These are phyloP conservation scores for Chytriomyces hyalinus DNA, from an alignment of 192 early-diverging fungal species.

Conservation along the genomic window DNA sequence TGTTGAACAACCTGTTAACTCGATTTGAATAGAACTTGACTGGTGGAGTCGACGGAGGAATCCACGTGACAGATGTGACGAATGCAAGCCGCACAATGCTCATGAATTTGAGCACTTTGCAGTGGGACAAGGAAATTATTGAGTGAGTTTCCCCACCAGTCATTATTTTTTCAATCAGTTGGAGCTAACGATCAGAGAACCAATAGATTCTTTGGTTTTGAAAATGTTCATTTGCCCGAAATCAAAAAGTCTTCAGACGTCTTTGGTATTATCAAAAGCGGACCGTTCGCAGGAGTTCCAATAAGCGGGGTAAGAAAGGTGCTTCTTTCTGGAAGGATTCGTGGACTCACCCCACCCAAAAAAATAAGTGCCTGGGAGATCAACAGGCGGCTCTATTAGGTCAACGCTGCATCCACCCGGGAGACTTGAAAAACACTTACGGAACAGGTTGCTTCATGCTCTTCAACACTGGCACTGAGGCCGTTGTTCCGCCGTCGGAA, in stretches of 20 bases:
- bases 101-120: constrained; percentile 81
- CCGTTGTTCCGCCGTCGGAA: constrained; percentile 68
- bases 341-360: not conserved
- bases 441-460: constrained; percentile 97
- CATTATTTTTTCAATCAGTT: constrained; percentile 2
- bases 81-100: constrained; percentile 96
- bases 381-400: constrained; percentile 95
- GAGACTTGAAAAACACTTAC: constrained; percentile 94
- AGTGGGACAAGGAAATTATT: constrained; percentile 77
- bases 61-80: constrained; percentile 88
- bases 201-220: constrained; percentile 78
- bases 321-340: not conserved
- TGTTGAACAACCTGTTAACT: constrained; percentile 6
- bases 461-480: constrained; percentile 83
- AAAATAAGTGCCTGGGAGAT: constrained; percentile 78
- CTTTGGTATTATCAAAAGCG: constrained; percentile 66
- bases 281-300: constrained; percentile 71
- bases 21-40: constrained; percentile 72
- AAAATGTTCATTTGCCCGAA: constrained; percentile 68
- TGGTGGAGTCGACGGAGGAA: constrained; percentile 72
- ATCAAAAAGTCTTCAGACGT: constrained; percentile 82
- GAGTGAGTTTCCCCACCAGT: constrained; percentile 23
- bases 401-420: constrained; percentile 86
- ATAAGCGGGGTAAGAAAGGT: constrained; percentile 67
- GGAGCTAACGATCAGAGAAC: not conserved